These are phyloP conservation scores for Penicillium sp. DNA, from an alignment of 2,329 filamentous ascomycete species.

Conservation along the genomic window DNA sequence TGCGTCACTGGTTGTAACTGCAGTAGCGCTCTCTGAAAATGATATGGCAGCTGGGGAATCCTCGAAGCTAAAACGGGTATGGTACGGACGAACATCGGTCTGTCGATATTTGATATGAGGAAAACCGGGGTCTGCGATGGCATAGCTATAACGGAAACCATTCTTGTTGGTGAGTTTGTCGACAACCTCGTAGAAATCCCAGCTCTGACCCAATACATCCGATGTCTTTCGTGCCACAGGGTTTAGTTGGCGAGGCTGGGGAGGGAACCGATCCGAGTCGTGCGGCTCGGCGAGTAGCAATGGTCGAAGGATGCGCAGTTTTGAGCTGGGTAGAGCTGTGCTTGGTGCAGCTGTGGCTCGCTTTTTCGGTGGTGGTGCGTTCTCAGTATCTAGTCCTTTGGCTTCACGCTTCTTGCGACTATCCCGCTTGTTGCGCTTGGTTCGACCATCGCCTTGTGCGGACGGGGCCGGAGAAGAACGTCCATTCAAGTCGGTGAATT, in stretches of 20 bases:
- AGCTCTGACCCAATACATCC: slow-evolving; percentile 34
- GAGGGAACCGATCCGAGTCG: slow-evolving; percentile 38
- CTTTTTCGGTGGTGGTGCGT: slow-evolving; percentile 37
- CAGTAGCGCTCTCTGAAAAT: slow-evolving; percentile 71
- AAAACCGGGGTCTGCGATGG: slow-evolving; percentile 84
- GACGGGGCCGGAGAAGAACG: slow-evolving; percentile 38
- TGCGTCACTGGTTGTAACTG: slow-evolving; percentile 86
- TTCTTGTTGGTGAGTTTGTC: slow-evolving; percentile 62
- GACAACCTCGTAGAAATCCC: slow-evolving; percentile 46
- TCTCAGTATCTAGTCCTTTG: slow-evolving; percentile 42
- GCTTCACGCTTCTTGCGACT: slow-evolving; percentile 47
- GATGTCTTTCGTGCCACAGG: slow-evolving; percentile 39
- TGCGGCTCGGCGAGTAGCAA: slow-evolving; percentile 42
- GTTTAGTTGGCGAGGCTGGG: slow-evolving; percentile 43
- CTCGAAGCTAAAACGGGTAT: slow-evolving; percentile 85
- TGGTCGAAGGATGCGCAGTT: slow-evolving; percentile 43
- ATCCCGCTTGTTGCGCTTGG: slow-evolving; percentile 45
- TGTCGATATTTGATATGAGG: slow-evolving; percentile 87
- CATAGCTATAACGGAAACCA: slow-evolving; percentile 83
- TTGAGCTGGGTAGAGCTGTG: slow-evolving; percentile 38
- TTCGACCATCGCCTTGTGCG: slow-evolving; percentile 32
- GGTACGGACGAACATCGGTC: slow-evolving; percentile 80
- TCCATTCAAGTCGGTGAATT: slow-evolving; percentile 31
- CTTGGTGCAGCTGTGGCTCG: slow-evolving; percentile 30
- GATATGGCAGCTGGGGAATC: slow-evolving; percentile 84